A percentile compares a stretch with the other conserved stretches of the same genome.
Conservation (phyloP, 148 eudicot species). For the Spergularia marina region DNA sequence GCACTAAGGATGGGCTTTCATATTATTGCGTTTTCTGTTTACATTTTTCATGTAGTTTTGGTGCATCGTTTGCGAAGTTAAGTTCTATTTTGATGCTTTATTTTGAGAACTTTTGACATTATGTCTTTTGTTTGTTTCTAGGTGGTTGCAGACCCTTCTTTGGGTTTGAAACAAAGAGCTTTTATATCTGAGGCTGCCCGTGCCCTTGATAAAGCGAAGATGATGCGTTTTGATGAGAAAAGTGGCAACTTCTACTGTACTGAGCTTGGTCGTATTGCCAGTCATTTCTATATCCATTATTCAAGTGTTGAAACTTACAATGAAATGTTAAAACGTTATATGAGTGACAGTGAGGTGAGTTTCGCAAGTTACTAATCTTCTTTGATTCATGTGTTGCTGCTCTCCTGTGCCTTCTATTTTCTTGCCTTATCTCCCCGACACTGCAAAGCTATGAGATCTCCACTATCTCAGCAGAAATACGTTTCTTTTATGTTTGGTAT, state of each 20-base stretch:
- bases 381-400: background rate
- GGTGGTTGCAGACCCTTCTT: slow-evolving; percentile 96
- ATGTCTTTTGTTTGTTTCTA: slow-evolving; percentile 29
- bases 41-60: background rate
- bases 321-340: slow-evolving; percentile 91
- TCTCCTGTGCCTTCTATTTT: background rate
- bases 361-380: background rate
- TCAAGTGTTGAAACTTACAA: slow-evolving; percentile 98
- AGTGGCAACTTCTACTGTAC: slow-evolving; percentile 98
- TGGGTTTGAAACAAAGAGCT: slow-evolving; percentile 89
- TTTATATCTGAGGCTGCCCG: slow-evolving; percentile 95
- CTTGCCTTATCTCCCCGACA: background rate
- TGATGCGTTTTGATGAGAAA: slow-evolving; percentile 99
- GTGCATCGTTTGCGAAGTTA: background rate
- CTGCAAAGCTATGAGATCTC: slow-evolving; percentile 5
- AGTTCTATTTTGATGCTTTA: background rate
- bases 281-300: slow-evolving; percentile 97
- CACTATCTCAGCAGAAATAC: background rate
- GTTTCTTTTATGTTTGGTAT: background rate
- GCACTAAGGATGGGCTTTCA: too few relatives aligned
- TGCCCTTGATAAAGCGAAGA: slow-evolving; percentile 95
- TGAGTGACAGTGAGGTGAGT: slow-evolving; percentile 94
- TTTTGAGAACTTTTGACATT: background rate
- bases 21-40: background rate
- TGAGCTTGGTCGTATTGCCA: slow-evolving; percentile 99